Base-by-base conservation (phyloP, 345 rosid species). In the Sisymbrium irio region DNA sequence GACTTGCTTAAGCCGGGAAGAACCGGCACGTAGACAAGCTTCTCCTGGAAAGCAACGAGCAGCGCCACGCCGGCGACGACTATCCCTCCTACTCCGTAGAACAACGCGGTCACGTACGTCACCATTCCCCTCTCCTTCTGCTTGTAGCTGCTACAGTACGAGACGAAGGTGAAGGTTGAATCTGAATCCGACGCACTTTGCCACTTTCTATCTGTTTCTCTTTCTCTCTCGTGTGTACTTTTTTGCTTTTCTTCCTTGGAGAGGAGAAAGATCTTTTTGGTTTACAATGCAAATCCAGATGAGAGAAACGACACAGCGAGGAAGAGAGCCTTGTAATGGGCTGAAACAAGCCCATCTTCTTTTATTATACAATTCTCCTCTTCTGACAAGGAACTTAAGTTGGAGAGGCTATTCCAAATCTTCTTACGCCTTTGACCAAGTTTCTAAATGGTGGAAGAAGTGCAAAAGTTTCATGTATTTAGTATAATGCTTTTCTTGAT, bases 11-110 rank as follows among this genome's bases (percentile, higher is more conserved):
- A 87, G 9, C 99, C 99, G 0, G 97, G 99, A 15, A 95, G 83
- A 41, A 95, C 97, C 30, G 99, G 99, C 1, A 95, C 97, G 83
- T 95, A 95, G 19, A 95, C 97, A 4, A 95, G 88, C 79, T 80
- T 86, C 89, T 95, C 99, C 70, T 95, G 99, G 71, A 92, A 92
- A 12, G 89, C 98, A 11, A 95, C 96, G 18, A 95, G 95, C 71
- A 95, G 71, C 51, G 96, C 98, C 87, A 95, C 86, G 12, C 97
- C 99, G 3, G 89, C 96, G 58, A 92, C 82, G 77, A 87, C 91
- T 75, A 95, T 70, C 27, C 96, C 99, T 49, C 96, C 98, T 2
- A 84, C 85, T 62, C 98, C 99, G 86, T 95, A 92, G 58, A 95
- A 78, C 70, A 95, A 65, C 65, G 78, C 87, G 77, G 39, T 85